Percentiles rank a stretch among this genome's conserved stretches.
phyloP scores from a whole-genome alignment of 352 stramenopile species.

The Phytophthora fragariaefolia region DNA sequence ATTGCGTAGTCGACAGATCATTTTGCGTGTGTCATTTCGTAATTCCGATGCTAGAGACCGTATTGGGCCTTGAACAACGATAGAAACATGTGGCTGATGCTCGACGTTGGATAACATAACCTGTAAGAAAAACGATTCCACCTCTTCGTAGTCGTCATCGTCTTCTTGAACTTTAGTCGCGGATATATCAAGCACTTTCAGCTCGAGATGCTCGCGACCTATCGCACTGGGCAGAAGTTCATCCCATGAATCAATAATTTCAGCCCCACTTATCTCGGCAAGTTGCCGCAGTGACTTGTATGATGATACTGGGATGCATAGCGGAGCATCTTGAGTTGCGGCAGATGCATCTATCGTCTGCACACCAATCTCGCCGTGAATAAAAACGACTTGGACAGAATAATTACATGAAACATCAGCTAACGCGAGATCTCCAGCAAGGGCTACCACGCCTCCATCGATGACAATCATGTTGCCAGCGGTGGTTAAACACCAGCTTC shows the following conservation, averaged over 20 bases:
- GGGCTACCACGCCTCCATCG: slow-evolving; percentile 14
- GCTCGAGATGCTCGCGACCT: slow-evolving; percentile 18
- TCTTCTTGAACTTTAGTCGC: slow-evolving; percentile 10
- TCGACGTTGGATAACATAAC: background rate
- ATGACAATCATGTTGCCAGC: background rate
- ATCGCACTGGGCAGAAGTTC: slow-evolving; percentile 32
- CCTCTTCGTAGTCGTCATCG: slow-evolving; percentile 22
- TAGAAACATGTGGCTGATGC: slow-evolving; percentile 15
- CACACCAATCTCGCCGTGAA: slow-evolving; percentile 22
- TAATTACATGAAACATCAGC: background rate
- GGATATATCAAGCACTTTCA: slow-evolving; percentile 19
- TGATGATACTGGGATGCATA: slow-evolving; percentile 34
- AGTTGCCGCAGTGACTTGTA: slow-evolving; percentile 21
- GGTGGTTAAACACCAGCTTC: background rate
- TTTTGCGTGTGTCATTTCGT: slow-evolving; percentile 15
- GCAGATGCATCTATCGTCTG: slow-evolving; percentile 17
- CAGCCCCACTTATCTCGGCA: slow-evolving; percentile 36
- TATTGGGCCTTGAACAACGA: slow-evolving; percentile 31
- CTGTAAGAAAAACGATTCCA: slow-evolving; percentile 23
- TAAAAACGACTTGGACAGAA: slow-evolving; percentile 26
- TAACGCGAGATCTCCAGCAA: slow-evolving; percentile 25
- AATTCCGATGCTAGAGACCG: slow-evolving; percentile 32
- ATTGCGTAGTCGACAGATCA: slow-evolving; percentile 34
- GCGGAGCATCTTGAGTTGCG: slow-evolving; percentile 3
- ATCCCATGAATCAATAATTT: slow-evolving; percentile 35